These are phyloP conservation scores for Botrytis byssoidea DNA, from an alignment of 2,329 filamentous ascomycete genomes.

Conservation along the genomic window DNA sequence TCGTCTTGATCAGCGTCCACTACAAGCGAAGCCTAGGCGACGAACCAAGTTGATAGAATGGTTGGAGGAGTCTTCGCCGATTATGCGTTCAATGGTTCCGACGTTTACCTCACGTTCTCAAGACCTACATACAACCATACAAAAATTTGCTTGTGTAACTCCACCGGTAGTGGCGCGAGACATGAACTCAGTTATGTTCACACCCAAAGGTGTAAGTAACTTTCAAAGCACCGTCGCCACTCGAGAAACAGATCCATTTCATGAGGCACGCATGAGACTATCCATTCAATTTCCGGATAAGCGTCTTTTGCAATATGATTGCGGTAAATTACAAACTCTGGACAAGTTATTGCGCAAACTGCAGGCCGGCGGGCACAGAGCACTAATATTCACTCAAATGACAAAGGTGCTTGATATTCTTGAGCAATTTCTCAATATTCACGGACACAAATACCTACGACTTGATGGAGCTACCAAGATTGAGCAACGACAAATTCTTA, in stretches of 20 bases:
- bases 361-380: conserved; percentile 86
- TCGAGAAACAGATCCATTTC: conserved; percentile 76
- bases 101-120: conserved; percentile 72
- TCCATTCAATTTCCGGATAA: conserved; percentile 98
- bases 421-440: conserved; percentile 96
- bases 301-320: conserved; percentile 94
- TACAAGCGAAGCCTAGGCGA: conserved; percentile 58
- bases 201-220: conserved; percentile 55
- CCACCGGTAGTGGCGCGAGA: conserved; percentile 83
- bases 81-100: conserved; percentile 66
- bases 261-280: conserved; percentile 86
- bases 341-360: conserved; percentile 82
- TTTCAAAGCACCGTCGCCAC: conserved; percentile 58
- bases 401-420: conserved; percentile 97
- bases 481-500: conserved; percentile 91
- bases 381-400: conserved; percentile 99
- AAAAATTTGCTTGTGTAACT: conserved; percentile 89
- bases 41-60: conserved; percentile 67
- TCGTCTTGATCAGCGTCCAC: conserved; percentile 56
- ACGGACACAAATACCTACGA: conserved; percentile 93
- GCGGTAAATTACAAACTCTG: conserved; percentile 89
- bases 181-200: conserved; percentile 66
- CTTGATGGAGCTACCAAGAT: conserved; percentile 96
- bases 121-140: conserved; percentile 70
- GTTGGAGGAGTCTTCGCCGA: conserved; percentile 68